phyloP scores from a whole-genome alignment of 306 rosid species.

The Cercis canadensis region DNA sequence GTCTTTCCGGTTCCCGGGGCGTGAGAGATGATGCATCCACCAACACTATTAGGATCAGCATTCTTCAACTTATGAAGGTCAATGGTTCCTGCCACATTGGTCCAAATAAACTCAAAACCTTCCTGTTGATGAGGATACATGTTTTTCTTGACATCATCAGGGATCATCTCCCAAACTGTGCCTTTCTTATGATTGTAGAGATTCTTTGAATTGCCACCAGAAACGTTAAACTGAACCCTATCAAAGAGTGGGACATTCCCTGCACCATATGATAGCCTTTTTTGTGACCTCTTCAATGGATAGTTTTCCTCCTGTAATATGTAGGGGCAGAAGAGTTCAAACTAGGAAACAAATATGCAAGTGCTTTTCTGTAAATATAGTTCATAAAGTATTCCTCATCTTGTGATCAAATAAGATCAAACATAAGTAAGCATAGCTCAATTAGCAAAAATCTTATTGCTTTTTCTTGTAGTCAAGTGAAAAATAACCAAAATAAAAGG shows the following conservation, averaged over 20 bases:
- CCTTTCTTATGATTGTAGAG: constrained; percentile 25
- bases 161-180: constrained; percentile 52
- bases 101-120: constrained; percentile 56
- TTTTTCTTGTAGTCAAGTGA: no score
- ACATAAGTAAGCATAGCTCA: no score
- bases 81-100: constrained; percentile 39
- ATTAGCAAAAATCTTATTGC: not conserved
- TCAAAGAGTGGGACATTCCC: constrained; percentile 8
- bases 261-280: not conserved
- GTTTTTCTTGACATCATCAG: constrained; percentile 34
- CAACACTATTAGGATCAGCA: not conserved
- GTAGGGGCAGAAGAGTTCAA: not conserved
- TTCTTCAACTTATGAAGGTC: constrained; percentile 31
- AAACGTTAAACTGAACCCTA: constrained; percentile 9
- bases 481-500: no score
- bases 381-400: no score
- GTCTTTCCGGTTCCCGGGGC: constrained; percentile 58
- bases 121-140: constrained; percentile 50
- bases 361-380: not conserved
- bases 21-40: constrained; percentile 55
- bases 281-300: constrained; percentile 2
- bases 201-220: not conserved
- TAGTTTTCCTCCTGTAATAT: constrained; percentile 28
- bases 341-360: not conserved
- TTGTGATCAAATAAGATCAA: no score